Evolutionary conservation across 345 rosid species (phyloP).

Genomic region (Carallia pectinifolia): DNA sequence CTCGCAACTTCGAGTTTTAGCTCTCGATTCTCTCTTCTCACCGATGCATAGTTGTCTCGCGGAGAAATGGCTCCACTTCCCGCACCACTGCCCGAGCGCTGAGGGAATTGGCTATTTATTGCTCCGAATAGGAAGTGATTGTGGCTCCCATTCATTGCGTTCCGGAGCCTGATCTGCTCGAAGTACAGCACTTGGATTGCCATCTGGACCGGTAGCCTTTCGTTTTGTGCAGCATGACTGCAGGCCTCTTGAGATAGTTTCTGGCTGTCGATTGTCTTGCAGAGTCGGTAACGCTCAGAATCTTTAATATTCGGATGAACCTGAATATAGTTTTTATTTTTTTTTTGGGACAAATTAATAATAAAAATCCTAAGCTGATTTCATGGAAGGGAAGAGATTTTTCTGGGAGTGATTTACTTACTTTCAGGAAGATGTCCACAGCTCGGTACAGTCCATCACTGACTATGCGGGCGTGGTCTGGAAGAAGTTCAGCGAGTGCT

Average conservation of each 20-base stretch:
- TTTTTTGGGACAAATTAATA: no score
- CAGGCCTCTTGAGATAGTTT: slow-evolving; percentile 99
- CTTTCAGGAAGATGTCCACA: slow-evolving; percentile 87
- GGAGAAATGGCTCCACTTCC: slow-evolving; percentile 99
- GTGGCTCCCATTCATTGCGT: slow-evolving; percentile 90
- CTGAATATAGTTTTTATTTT: slow-evolving; percentile 26
- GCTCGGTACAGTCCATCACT: slow-evolving; percentile 95
- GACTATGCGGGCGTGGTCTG: slow-evolving; percentile 87
- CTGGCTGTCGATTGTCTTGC: slow-evolving; percentile 92
- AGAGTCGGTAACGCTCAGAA: slow-evolving; percentile 79
- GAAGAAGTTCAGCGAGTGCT: slow-evolving; percentile 78
- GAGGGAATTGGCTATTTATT: slow-evolving; percentile 68
- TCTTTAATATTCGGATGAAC: slow-evolving; percentile 92
- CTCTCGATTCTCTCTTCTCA: slow-evolving; percentile 94
- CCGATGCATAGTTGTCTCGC: slow-evolving; percentile 91
- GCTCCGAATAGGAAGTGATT: slow-evolving; percentile 71
- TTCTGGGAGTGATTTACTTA: slow-evolving; percentile 19
- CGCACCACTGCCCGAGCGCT: slow-evolving; percentile 79
- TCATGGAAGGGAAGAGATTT: no score
- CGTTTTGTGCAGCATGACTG: slow-evolving; percentile 96
- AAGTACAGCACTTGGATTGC: slow-evolving; percentile 91
- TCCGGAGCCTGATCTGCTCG: slow-evolving; percentile 89
- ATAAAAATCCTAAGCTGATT: no score
- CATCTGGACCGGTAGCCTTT: slow-evolving; percentile 93
- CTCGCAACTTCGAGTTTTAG: slow-evolving; percentile 96